Evolutionary conservation across 1,284 basidiomycete genomes (phyloP), one percentile per base, ranked within the genome.

Genomic region (Ustilago sp.): DNA sequence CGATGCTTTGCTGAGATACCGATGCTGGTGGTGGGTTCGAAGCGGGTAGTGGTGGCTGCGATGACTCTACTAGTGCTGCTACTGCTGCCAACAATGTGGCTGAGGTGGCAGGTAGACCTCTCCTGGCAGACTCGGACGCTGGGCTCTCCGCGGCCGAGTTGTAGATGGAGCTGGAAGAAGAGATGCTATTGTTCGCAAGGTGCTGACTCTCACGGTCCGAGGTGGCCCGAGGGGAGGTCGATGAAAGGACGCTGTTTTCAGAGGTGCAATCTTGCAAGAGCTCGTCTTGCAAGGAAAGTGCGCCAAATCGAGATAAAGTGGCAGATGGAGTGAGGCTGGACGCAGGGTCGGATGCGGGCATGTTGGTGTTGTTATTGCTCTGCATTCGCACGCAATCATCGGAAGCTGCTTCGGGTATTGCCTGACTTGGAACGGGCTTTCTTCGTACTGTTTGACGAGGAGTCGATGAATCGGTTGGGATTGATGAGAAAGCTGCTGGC

Each of bases 1-100:
- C 64, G 50, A 75, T 64, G 52, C 73, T 75, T 15, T 61, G 67
- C 38, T 75, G 74, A 9, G 74, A 71, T 12, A 54, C 23, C 9
- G 73, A 75, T 0, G 64, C 31, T 15, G 72, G 52, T n/a, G 53
- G 13, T 0, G 64, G 39, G n/a, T 31, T 63, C 13, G 64, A 17
- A 17, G 43, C 12, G 12, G 32, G 48, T 8, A 17, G 28, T 3
- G 55, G 13, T 34, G 38, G 38, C 34, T 36, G 36, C 15, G 34
- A 35, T n/a, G n/a, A n/a, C 12, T 39, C 45, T 19, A 38, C 47
- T 23, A 43, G n/a, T 35, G 47, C 47, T 23, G 51, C 17, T 35
- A 58, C 28, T 8, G 52, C 34, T 9, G 32, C 45, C 19, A 53
- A 19, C 13, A 58, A 28, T 1, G n/a, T 19, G n/a, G 56, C n/a